phyloP scores from a whole-genome alignment of 1,139 yeast genomes.

The Saccharomyces hybrid region DNA sequence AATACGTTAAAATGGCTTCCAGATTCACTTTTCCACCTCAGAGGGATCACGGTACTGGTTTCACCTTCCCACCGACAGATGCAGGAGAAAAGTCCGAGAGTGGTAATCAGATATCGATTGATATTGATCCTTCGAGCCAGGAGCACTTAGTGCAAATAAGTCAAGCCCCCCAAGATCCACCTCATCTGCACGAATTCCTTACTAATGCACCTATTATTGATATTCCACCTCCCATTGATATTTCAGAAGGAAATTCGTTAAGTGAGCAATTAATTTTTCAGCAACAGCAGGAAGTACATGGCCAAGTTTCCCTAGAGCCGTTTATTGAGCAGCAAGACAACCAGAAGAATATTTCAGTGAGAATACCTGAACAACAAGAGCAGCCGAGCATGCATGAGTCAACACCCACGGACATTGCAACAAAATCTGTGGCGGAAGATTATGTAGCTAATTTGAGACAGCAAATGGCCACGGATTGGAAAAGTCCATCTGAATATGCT shows the following conservation, averaged over 20 bases:
- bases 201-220: slow-evolving; percentile 8
- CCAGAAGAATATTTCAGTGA: not conserved
- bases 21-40: slow-evolving; percentile 12
- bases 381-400: not conserved
- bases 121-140: not conserved
- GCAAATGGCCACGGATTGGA: slow-evolving; percentile 54
- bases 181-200: not conserved
- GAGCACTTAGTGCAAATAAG: not conserved
- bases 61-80: not conserved
- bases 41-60: not conserved
- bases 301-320: not conserved
- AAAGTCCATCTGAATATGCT: slow-evolving; percentile 88
- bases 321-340: not conserved
- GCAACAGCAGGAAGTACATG: not conserved
- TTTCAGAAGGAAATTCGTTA: slow-evolving; percentile 6
- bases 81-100: not conserved
- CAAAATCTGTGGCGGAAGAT: slow-evolving; percentile 13
- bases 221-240: slow-evolving; percentile 14
- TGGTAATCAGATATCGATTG: not conserved
- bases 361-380: not conserved
- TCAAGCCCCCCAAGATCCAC: not conserved
- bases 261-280: not conserved
- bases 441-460: slow-evolving; percentile 32
- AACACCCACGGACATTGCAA: slow-evolving; percentile 2
- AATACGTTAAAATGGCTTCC: slow-evolving; percentile 8